These are phyloP conservation scores for Macrocystidia cucumis DNA, from an alignment of 1,284 basidiomycete species.

Conservation along the genomic window DNA sequence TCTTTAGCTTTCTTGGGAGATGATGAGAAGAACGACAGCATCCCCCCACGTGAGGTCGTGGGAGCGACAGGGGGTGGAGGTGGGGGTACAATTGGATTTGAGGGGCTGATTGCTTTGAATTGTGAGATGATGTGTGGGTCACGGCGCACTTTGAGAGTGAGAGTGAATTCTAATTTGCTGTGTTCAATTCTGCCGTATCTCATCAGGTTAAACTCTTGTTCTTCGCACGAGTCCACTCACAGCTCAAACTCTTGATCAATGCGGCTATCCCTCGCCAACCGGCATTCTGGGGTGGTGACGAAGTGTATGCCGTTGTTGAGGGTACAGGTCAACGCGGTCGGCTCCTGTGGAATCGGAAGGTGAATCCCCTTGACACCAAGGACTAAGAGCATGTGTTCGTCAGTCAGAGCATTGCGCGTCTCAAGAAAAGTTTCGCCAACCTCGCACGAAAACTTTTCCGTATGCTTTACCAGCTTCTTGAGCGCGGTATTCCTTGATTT, in stretches of 20 bases:
- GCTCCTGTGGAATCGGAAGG: conserved; percentile 68
- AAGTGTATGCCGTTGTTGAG: conserved; percentile 97
- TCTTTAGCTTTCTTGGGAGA: conserved; percentile 68
- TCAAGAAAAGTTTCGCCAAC: conserved; percentile 27
- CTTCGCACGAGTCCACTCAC: no score
- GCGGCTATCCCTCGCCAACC: conserved; percentile 52
- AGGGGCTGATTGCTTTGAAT: conserved; percentile 53
- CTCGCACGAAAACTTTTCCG: conserved; percentile 93
- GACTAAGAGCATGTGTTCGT: conserved; percentile 40
- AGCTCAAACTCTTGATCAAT: conserved; percentile 94
- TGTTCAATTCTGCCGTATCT: conserved; percentile 80
- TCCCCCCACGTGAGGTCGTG: conserved; percentile 48
- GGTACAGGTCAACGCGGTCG: conserved; percentile 80
- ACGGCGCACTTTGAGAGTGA: conserved; percentile 76
- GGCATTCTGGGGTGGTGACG: conserved; percentile 83
- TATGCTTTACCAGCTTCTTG: conserved; percentile 74
- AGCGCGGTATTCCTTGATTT: conserved; percentile 75
- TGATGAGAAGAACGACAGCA: conserved; percentile 70
- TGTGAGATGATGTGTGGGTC: conserved; percentile 77
- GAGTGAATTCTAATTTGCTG: conserved; percentile 85
- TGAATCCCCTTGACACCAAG: conserved; percentile 66
- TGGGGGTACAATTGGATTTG: conserved; percentile 23
- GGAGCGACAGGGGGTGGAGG: conserved; percentile 35
- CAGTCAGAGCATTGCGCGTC: conserved; percentile 2
- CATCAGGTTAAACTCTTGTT: no score